Evolutionary conservation across 352 stramenopile species (phyloP).

Genomic region (Halophytophthora polymorphica): DNA sequence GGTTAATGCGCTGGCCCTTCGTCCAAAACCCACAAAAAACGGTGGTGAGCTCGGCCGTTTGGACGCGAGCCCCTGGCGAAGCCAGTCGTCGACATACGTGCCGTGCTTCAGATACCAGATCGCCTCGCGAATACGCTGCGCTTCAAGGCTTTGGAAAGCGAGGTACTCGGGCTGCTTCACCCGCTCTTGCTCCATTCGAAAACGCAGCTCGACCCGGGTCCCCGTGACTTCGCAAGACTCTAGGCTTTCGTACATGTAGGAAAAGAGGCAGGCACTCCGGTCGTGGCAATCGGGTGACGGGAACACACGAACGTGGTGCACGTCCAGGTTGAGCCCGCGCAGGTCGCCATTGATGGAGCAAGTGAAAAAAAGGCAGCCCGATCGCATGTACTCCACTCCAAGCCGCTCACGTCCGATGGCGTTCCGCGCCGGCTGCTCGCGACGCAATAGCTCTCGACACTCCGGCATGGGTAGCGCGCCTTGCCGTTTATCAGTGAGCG

Average conservation of each 20-base stretch:
- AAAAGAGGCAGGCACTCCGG: slow-evolving; percentile 67
- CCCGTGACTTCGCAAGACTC: slow-evolving; percentile 43
- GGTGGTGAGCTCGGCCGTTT: not conserved
- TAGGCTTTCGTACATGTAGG: slow-evolving; percentile 56
- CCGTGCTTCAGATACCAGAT: slow-evolving; percentile 62
- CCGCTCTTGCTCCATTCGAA: slow-evolving; percentile 29
- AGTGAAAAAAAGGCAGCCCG: slow-evolving; percentile 45
- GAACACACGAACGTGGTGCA: slow-evolving; percentile 50
- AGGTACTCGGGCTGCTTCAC: slow-evolving; percentile 63
- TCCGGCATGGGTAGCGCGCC: slow-evolving; percentile 29
- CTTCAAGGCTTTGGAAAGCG: slow-evolving; percentile 51
- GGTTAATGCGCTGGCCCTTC: slow-evolving; percentile 24
- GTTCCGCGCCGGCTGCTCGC: slow-evolving; percentile 49
- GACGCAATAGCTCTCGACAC: slow-evolving; percentile 47
- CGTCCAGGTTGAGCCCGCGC: slow-evolving; percentile 49
- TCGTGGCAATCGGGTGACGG: slow-evolving; percentile 53
- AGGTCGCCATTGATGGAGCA: slow-evolving; percentile 59
- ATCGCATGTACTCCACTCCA: slow-evolving; percentile 50
- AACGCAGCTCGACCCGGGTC: slow-evolving; percentile 52
- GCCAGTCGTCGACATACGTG: slow-evolving; percentile 35
- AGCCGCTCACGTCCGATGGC: slow-evolving; percentile 42
- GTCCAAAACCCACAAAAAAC: not conserved
- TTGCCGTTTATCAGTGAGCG: slow-evolving; percentile 10
- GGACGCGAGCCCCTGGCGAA: slow-evolving; percentile 22
- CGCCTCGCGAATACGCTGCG: slow-evolving; percentile 59